Conservation (phyloP, 2,329 filamentous ascomycete species). For the Phaeoacremonium minimum region DNA sequence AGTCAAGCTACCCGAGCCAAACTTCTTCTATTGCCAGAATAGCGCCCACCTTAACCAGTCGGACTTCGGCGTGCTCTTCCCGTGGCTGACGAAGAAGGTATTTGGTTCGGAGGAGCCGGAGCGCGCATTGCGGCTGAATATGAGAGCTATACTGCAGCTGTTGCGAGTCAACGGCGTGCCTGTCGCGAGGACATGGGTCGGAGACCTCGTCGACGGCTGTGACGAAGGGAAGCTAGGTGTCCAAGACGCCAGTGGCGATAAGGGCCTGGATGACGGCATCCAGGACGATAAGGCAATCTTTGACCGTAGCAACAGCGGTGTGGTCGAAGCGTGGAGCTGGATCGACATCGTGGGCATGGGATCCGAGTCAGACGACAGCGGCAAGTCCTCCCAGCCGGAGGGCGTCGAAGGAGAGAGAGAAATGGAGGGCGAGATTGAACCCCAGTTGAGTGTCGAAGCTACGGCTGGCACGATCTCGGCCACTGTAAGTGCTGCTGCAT, state of each 20-base stretch:
- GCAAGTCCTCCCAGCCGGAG: slow-evolving; percentile 10
- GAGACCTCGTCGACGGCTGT: slow-evolving; percentile 45
- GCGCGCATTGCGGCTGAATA: slow-evolving; percentile 53
- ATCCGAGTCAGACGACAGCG: slow-evolving; percentile 14
- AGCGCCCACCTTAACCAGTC: slow-evolving; percentile 81
- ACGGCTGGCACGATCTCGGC: slow-evolving; percentile 3
- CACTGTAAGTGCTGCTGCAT: slow-evolving; percentile 1
- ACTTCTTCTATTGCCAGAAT: slow-evolving; percentile 68
- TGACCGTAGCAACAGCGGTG: slow-evolving; percentile 29
- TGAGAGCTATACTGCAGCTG: slow-evolving; percentile 53
- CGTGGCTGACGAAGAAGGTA: slow-evolving; percentile 59
- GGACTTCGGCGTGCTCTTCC: slow-evolving; percentile 81
- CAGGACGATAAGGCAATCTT: slow-evolving; percentile 48
- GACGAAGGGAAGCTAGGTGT: slow-evolving; percentile 28
- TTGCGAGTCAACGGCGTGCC: slow-evolving; percentile 44
- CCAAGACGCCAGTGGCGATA: background rate
- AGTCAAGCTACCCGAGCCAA: slow-evolving; percentile 44
- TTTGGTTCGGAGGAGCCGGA: slow-evolving; percentile 55
- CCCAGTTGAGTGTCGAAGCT: slow-evolving; percentile 9
- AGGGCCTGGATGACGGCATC: slow-evolving; percentile 27
- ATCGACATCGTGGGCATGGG: slow-evolving; percentile 50
- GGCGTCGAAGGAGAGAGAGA: slow-evolving; percentile 20
- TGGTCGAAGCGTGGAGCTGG: slow-evolving; percentile 46
- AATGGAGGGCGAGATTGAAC: slow-evolving; percentile 30
- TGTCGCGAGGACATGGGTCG: slow-evolving; percentile 43